Conservation (phyloP, 768 basidiomycete species). For the Russula emetica region DNA sequence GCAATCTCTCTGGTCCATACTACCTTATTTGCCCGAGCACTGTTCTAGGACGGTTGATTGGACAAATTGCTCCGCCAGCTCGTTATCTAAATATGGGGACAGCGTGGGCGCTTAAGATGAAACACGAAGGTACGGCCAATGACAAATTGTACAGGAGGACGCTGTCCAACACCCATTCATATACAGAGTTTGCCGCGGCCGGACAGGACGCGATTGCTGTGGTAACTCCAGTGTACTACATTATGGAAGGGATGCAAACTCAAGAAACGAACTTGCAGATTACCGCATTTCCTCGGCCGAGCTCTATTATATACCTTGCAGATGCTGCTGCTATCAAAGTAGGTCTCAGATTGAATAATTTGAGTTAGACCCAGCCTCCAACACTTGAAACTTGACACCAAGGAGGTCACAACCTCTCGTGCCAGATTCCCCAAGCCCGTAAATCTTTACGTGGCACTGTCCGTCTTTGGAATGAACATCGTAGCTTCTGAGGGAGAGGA, state of each 20-base stretch:
- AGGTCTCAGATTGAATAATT: background rate
- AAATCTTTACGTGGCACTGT: constrained; percentile 40
- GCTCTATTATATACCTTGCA: constrained; percentile 5
- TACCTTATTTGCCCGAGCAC: background rate
- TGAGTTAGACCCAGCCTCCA: background rate
- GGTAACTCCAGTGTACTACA: background rate
- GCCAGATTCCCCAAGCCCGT: constrained; percentile 56
- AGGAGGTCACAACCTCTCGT: constrained; percentile 50
- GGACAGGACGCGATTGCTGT: constrained; percentile 14
- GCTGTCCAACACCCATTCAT: background rate
- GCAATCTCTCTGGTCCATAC: constrained; percentile 12
- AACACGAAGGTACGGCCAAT: constrained; percentile 8
- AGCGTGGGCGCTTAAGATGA: background rate
- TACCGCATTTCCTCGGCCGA: constrained; percentile 5
- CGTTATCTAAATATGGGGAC: background rate
- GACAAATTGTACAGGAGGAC: background rate
- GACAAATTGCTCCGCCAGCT: background rate
- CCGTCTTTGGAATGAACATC: constrained; percentile 57
- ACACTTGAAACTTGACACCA: constrained; percentile 4
- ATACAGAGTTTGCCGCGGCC: constrained; percentile 7
- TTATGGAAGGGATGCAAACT: background rate
- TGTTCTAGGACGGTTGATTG: background rate
- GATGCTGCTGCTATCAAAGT: constrained; percentile 23
- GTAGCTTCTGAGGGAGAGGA: constrained; percentile 58
- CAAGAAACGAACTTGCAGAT: background rate